Evolutionary conservation across 2,329 filamentous ascomycete species (phyloP), one percentile per base, ranked within the genome.

Genomic region (Pestalotiopsis sp.): DNA sequence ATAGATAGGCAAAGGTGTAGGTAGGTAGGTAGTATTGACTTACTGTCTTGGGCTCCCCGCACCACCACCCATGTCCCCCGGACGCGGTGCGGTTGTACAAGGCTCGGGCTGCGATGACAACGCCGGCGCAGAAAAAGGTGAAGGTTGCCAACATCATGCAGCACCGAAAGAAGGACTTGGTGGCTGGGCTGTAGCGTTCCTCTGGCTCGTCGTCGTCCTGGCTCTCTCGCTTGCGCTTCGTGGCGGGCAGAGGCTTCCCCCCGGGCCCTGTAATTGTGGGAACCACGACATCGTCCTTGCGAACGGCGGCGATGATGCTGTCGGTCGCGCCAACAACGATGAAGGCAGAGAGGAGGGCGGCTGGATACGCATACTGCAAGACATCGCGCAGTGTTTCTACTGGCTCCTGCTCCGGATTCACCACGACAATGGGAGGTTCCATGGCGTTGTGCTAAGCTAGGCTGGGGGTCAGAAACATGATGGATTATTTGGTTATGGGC

Each of bases 181-280:
- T 76, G 73, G 78, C 64, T 77, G 80, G 71, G 79, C 81, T 74
- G 81, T 83, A 76, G 14, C 41, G 36, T 80, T 75, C 67, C 20
- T 80, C 78, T 66, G 82, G 78, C 71, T 81, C 80, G 62, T 81
- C 77, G 80, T 83, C 75, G 80, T 82, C 79, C 81, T 83, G 72
- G 79, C 80, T 77, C 77, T 86, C 79, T 81, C 84, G 82, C 78
- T 83, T 84, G 68, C 84, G 89, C 77, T 90, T 92, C 69, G 85
- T 88, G 64, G 84, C 78, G n/a, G 94, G 94, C 66, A 98, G 84
- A 41, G 94, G 94, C 79, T 97, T 95, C 73, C 95, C 95, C 68
- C 93, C 95, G 1, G 95, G 94, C n/a, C 95, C 95, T 66, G 86
- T 90, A 72, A 88, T 80, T 39, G 80, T 84, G 25, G 84, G 86